These are phyloP conservation scores for Phylloporus sp. DNA, from an alignment of 768 basidiomycete species.

Conservation along the genomic window DNA sequence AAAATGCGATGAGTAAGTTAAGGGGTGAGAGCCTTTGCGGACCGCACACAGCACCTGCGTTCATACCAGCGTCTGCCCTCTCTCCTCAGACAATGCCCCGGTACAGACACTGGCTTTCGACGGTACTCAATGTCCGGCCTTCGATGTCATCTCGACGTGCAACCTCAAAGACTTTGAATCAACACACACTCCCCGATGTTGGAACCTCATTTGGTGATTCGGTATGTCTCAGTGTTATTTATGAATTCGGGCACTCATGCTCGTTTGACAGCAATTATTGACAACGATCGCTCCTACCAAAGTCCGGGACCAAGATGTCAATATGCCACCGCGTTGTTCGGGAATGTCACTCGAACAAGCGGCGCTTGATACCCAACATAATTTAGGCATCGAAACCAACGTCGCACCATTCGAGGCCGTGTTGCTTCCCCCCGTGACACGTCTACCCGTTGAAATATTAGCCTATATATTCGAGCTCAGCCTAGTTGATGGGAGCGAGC, in stretches of 20 bases:
- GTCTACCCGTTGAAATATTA: slow-evolving; percentile 35
- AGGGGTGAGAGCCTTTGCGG: background rate
- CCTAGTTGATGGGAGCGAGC: background rate
- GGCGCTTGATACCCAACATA: background rate
- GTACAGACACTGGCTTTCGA: background rate
- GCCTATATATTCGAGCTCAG: slow-evolving; percentile 9
- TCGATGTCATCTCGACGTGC: background rate
- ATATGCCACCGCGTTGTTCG: too few species aligned
- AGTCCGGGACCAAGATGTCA: background rate
- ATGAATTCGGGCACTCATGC: background rate
- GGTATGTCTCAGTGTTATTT: background rate
- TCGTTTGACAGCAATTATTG: background rate
- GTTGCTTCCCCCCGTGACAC: slow-evolving; percentile 2
- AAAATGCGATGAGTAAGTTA: background rate
- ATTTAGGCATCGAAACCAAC: background rate
- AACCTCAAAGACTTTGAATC: background rate
- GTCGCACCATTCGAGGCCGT: background rate
- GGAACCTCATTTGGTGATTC: background rate
- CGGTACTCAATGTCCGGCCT: background rate
- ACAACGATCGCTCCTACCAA: background rate
- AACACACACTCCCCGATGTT: background rate
- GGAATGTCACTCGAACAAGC: background rate
- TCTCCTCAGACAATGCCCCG: background rate
- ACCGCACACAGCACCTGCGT: background rate
- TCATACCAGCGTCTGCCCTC: background rate